Evolutionary conservation across 805 yeast species (phyloP).

Genomic region (Lipomyces japonicus): DNA sequence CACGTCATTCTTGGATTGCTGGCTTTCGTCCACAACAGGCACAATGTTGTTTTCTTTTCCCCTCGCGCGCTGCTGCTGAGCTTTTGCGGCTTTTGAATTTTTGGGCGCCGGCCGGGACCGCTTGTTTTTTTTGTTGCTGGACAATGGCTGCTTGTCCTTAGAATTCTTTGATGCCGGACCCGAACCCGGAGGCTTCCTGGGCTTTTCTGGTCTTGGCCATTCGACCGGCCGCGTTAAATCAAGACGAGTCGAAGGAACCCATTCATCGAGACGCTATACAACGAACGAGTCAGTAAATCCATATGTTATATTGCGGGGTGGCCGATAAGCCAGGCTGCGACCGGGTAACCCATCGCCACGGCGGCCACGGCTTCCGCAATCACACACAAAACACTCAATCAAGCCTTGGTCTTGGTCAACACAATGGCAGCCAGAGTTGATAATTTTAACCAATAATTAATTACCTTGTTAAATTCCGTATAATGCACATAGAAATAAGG

Average conservation of each 20-base stretch:
- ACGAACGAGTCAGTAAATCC: not conserved
- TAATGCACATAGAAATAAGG: constrained; percentile 89
- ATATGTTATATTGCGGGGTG: not conserved
- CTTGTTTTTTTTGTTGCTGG: constrained; percentile 22
- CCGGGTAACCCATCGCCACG: too few relatives aligned
- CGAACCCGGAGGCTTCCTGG: constrained; percentile 43
- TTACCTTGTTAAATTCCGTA: constrained; percentile 76
- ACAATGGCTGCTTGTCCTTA: constrained; percentile 13
- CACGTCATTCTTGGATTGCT: constrained; percentile 3
- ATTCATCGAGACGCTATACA: constrained; percentile 76
- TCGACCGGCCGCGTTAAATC: constrained; percentile 67
- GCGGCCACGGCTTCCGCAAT: too few relatives aligned
- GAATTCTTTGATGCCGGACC: constrained; percentile 29
- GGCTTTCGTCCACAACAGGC: constrained; percentile 11
- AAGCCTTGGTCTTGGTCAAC: too few relatives aligned
- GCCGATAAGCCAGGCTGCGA: not conserved
- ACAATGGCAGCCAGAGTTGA: too few relatives aligned
- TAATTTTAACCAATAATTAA: too few relatives aligned
- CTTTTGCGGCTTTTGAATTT: constrained; percentile 35
- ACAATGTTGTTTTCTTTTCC: constrained; percentile 32
- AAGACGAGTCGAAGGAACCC: constrained; percentile 73
- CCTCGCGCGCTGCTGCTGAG: constrained; percentile 36
- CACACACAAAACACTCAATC: too few relatives aligned
- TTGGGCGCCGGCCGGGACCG: constrained; percentile 28
- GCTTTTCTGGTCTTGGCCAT: constrained; percentile 59